A percentile compares a stretch with the other conserved stretches of the same genome.
phyloP scores from a whole-genome alignment of 805 yeast species.

The Yarrowia sp. region DNA sequence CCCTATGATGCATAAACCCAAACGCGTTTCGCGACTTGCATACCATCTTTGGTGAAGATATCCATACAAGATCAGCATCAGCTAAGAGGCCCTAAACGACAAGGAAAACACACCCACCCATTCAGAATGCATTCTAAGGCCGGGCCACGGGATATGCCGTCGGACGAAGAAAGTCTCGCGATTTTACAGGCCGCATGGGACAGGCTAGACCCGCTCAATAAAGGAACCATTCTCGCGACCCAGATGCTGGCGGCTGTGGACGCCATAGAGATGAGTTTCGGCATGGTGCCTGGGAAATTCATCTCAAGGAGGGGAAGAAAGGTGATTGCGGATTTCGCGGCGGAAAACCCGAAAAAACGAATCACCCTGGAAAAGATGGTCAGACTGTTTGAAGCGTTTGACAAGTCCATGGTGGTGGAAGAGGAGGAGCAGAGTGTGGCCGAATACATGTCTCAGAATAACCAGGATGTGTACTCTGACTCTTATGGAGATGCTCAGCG shows the following conservation, averaged over 20 bases:
- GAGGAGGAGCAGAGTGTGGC: not conserved
- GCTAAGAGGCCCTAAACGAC: not conserved
- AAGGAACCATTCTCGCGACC: constrained; percentile 13
- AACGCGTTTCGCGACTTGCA: too few relatives aligned
- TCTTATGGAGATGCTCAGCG: constrained; percentile 6
- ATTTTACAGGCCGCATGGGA: constrained; percentile 7
- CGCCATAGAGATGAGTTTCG: constrained; percentile 11
- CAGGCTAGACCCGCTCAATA: constrained; percentile 6
- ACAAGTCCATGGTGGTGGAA: constrained; percentile 9
- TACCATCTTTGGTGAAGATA: too few relatives aligned
- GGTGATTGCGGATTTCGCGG: constrained; percentile 10
- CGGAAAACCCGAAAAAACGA: constrained; percentile 1
- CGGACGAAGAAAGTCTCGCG: constrained; percentile 10
- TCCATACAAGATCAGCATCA: constrained; percentile 4
- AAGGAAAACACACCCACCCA: not conserved
- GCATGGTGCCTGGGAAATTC: constrained; percentile 26
- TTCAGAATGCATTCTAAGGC: not conserved
- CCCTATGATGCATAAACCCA: not conserved
- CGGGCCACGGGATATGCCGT: constrained; percentile 16
- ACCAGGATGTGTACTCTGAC: not conserved
- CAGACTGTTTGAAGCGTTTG: constrained; percentile 16
- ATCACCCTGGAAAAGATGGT: constrained; percentile 14
- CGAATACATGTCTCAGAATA: not conserved
- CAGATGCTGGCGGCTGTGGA: constrained; percentile 32
- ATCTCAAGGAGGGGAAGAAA: constrained; percentile 11